Base-by-base conservation (phyloP, 164 flowering plant species). In the Platanus orientalis region DNA sequence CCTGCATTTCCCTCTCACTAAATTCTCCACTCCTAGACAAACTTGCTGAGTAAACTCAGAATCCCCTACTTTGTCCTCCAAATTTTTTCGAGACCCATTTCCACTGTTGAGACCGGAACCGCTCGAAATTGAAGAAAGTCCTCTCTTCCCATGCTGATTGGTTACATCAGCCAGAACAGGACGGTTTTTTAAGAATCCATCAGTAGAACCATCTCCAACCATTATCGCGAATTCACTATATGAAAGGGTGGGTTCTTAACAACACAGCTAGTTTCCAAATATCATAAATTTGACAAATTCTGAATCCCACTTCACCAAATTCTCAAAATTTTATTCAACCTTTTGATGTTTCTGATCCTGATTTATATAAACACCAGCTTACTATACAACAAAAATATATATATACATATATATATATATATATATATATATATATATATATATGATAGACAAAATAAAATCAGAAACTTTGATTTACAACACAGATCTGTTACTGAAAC, bases 121-220 rank as follows among this genome's bases (percentile, higher is more conserved):
- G 14, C 65, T 67, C 1, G 70, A 61, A 60, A 69, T 39, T 27
- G 56, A 44, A 3, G 76, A 71, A 67, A 78, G 62, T 23, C 59
- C 64, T 53, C 90, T 78, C 63, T 84, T 87, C n/a, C 67, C 74
- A 0, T 71, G 57, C 24, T 45, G 71, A 70, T 89, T 92, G 0
- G 92, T 80, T 45, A 89, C 49, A 58, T 92, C 90, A 3, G 76
- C 84, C 39, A 92, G 64, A 26, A 42, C 84, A 1, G 68, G 26
- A 17, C 87, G 84, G 21, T 47, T 44, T 47, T 69, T 62, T 25
- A 20, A 3, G 16, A 40, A 25, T 59, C 67, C 73, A 13, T 68
- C 75, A 4, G 58, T 54, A 6, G 67, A 60, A 63, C 58, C 72
- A 55, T 71, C 76, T 26, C 63, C 80, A 54, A 68, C 68, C 85